These are phyloP conservation scores for Mycosarcoma mackinlayi DNA, from an alignment of 1,284 basidiomycete species.

Conservation along the genomic window DNA sequence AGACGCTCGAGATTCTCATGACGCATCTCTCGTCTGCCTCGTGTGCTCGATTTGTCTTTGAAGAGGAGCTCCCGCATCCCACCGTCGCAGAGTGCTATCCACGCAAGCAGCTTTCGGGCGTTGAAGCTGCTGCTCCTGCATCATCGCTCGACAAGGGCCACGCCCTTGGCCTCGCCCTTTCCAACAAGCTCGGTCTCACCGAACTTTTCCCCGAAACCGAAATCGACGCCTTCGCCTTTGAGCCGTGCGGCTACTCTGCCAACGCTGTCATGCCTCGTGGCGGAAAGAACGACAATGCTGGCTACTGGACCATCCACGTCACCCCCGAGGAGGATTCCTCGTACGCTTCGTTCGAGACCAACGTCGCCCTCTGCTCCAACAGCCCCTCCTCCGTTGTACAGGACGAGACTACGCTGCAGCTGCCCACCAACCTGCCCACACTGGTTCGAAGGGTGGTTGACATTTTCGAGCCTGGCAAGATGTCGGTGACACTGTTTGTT, in stretches of 20 bases:
- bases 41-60: slow-evolving; percentile 82
- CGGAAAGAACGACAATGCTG: slow-evolving; percentile 42
- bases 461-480: slow-evolving; percentile 89
- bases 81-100: slow-evolving; percentile 51
- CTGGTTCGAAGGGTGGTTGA: slow-evolving; percentile 87
- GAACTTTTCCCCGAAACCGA: slow-evolving; percentile 84
- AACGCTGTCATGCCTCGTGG: slow-evolving; percentile 77
- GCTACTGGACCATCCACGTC: slow-evolving; percentile 97
- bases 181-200: slow-evolving; percentile 81
- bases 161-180: slow-evolving; percentile 77
- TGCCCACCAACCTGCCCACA: slow-evolving; percentile 72
- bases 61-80: slow-evolving; percentile 30
- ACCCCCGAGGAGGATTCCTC: slow-evolving; percentile 97
- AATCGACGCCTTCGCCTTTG: slow-evolving; percentile 92
- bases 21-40: slow-evolving; percentile 84
- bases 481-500: slow-evolving; percentile 91
- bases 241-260: slow-evolving; percentile 95
- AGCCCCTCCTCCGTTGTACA: slow-evolving; percentile 60
- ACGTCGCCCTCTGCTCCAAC: slow-evolving; percentile 78
- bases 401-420: slow-evolving; percentile 18
- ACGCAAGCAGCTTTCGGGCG: slow-evolving; percentile 13
- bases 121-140: slow-evolving; percentile 13
- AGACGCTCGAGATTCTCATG: slow-evolving; percentile 99
- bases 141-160: slow-evolving; percentile 69
- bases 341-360: slow-evolving; percentile 98